Base-by-base conservation (phyloP, 2,329 filamentous ascomycete species). In the Leptographium radiaticola region DNA sequence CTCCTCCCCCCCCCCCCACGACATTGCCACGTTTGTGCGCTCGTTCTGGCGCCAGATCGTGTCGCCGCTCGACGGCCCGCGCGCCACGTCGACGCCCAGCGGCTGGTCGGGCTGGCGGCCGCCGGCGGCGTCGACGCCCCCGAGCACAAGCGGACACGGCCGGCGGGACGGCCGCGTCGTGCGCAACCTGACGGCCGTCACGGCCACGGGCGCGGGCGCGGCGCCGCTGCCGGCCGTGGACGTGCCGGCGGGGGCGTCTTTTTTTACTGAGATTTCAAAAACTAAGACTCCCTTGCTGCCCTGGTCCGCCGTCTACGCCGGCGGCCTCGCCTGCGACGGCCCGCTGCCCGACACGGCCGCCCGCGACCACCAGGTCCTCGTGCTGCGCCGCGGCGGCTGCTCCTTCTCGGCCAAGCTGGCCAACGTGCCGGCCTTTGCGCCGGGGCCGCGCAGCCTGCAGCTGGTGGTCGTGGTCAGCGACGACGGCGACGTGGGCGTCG, bases 311-410 rank as follows among this genome's bases (percentile, higher is more conserved):
- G 71, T 94, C 59, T 91, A 83, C 69, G 77, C 91, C 20, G 84
- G 84, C 10, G 84, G 75, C 53, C 71, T 85, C 16, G 78, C 82
- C 11, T 93, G 91, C 66, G 71, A 75, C 55, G 70, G 72, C n/a
- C 70, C 72, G 4, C 67, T 81, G 2, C 75, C 76, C 2, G 74
- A 77, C n/a, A 62, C 66, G 16, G 75, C 72, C 0, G 68, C 75
- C 3, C 73, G 72, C 33, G 67, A 73, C 47, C 75, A 95, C 68
- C 84, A 95, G 51, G 74, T 97, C 56, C 82, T 98, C 56, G 79
- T 95, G 50, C 75, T 97, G 61, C 82, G 80, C 33, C 82, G 93
- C 7, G 91, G 93, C 42, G 82, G 81, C 1, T 98, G 93, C 70
- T 85, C 79, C 30, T 97, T 97, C 67, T 84, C 80, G 39, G 71